Conservation (phyloP, 768 basidiomycete species). For the Collybia nuda region DNA sequence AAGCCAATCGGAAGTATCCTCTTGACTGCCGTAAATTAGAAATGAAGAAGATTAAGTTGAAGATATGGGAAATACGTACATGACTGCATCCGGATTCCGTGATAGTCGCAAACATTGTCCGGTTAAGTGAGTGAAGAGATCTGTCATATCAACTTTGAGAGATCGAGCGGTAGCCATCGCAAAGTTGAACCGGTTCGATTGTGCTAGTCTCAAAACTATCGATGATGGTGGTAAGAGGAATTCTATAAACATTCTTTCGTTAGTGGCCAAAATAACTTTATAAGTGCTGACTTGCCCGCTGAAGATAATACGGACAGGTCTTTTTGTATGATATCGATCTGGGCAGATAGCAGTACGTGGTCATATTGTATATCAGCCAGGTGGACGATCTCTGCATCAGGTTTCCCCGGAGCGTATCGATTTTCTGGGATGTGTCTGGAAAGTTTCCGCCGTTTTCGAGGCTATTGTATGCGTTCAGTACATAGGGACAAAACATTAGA, state of each 20-base stretch:
- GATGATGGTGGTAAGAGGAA: slow-evolving; percentile 56
- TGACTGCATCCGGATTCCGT: slow-evolving; percentile 53
- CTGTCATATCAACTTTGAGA: slow-evolving; percentile 83
- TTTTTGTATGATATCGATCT: slow-evolving; percentile 68
- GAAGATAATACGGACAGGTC: slow-evolving; percentile 63
- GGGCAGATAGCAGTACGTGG: slow-evolving; percentile 73
- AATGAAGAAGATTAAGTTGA: slow-evolving; percentile 6
- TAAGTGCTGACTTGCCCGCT: slow-evolving; percentile 51
- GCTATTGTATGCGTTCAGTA: slow-evolving; percentile 33
- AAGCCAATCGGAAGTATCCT: slow-evolving; percentile 80
- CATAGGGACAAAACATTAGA: slow-evolving; percentile 10
- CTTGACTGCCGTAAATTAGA: slow-evolving; percentile 45
- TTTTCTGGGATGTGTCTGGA: slow-evolving; percentile 78
- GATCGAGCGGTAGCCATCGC: slow-evolving; percentile 77
- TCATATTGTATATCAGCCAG: slow-evolving; percentile 80
- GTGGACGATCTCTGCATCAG: slow-evolving; percentile 77
- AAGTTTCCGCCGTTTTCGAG: slow-evolving; percentile 70
- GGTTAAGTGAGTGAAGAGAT: slow-evolving; percentile 77
- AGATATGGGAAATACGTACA: slow-evolving; percentile 34
- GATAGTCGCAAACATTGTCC: slow-evolving; percentile 77
- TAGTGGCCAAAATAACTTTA: slow-evolving; percentile 2
- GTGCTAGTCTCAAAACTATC: slow-evolving; percentile 76
- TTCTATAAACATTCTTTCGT: slow-evolving; percentile 29
- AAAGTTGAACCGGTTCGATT: slow-evolving; percentile 74
- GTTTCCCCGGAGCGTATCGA: slow-evolving; percentile 59